These are phyloP conservation scores for Chrysosporium keratinophilum DNA, from an alignment of 2,329 filamentous ascomycete genomes.

Conservation along the genomic window DNA sequence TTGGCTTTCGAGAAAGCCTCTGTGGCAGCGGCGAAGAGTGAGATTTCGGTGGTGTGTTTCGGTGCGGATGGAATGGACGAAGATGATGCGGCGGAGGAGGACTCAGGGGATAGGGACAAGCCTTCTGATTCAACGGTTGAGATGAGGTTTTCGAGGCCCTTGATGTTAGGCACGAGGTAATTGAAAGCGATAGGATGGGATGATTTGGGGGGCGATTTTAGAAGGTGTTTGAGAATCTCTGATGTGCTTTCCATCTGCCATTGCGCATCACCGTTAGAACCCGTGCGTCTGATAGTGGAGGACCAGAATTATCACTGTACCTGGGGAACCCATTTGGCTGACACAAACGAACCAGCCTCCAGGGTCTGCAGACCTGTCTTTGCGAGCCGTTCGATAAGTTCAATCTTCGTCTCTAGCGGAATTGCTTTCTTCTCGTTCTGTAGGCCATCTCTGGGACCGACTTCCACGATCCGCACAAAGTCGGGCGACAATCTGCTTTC, in stretches of 20 bases:
- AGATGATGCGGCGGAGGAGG: conserved; percentile 18
- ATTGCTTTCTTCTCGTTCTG: conserved; percentile 45
- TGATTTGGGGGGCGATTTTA: conserved; percentile 42
- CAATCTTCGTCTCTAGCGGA: conserved; percentile 39
- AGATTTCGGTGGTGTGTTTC: conserved; percentile 44
- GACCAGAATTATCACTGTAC: conserved; percentile 22
- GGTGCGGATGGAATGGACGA: conserved; percentile 22
- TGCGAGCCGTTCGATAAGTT: conserved; percentile 40
- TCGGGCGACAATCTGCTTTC: conserved; percentile 37
- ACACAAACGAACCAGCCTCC: conserved; percentile 45
- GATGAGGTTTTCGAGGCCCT: conserved; percentile 51
- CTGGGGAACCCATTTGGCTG: conserved; percentile 47
- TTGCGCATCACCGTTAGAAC: not conserved
- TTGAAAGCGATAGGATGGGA: conserved; percentile 50
- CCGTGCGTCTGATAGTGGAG: not conserved
- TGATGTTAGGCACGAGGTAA: conserved; percentile 55
- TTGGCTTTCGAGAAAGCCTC: conserved; percentile 56
- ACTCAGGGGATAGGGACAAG: conserved; percentile 21
- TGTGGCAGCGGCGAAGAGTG: conserved; percentile 55
- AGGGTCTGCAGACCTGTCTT: conserved; percentile 42
- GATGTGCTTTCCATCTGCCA: conserved; percentile 55
- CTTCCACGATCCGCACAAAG: conserved; percentile 45
- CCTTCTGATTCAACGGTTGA: conserved; percentile 40
- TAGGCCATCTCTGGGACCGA: conserved; percentile 44
- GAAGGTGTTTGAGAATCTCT: conserved; percentile 48